A percentile compares a stretch with the other conserved stretches of the same genome.
Conservation (phyloP, 2,329 filamentous ascomycete species). For the Cladosporium sp. region DNA sequence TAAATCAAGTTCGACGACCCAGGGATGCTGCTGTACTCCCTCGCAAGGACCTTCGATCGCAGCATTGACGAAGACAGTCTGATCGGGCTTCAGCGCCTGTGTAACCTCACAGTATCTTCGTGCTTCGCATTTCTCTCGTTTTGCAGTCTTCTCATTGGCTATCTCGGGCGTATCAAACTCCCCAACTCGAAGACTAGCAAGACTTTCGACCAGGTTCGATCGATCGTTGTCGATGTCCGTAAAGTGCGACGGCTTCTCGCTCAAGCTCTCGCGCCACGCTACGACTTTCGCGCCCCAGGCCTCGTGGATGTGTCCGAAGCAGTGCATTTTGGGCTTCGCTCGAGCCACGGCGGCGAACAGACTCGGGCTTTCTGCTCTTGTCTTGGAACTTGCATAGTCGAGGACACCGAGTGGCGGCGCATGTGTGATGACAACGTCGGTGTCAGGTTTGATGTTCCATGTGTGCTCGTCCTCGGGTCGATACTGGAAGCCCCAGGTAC, state of each 20-base stretch:
- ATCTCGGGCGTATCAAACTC: conserved; percentile 15
- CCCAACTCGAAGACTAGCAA: conserved; percentile 23
- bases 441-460: conserved; percentile 15
- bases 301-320: conserved; percentile 59
- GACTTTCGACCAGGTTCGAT: conserved; percentile 36
- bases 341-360: conserved; percentile 46
- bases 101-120: conserved; percentile 10
- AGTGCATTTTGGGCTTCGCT: conserved; percentile 47
- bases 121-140: background rate
- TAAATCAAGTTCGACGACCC: conserved; percentile 51
- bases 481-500: conserved; percentile 53
- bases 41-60: conserved; percentile 45
- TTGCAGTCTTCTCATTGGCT: background rate
- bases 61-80: conserved; percentile 60
- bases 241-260: conserved; percentile 35
- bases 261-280: conserved; percentile 42
- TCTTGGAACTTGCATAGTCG: conserved; percentile 19
- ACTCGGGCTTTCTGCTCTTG: conserved; percentile 39
- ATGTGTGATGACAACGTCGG: conserved; percentile 40
- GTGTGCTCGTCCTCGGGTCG: conserved; percentile 41
- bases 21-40: conserved; percentile 47
- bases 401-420: conserved; percentile 33
- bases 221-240: conserved; percentile 42
- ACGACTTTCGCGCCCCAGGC: conserved; percentile 55
- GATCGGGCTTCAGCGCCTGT: conserved; percentile 22